Evolutionary conservation across 805 yeast species (phyloP).

Genomic region (Kockiozyma suomiensis): DNA sequence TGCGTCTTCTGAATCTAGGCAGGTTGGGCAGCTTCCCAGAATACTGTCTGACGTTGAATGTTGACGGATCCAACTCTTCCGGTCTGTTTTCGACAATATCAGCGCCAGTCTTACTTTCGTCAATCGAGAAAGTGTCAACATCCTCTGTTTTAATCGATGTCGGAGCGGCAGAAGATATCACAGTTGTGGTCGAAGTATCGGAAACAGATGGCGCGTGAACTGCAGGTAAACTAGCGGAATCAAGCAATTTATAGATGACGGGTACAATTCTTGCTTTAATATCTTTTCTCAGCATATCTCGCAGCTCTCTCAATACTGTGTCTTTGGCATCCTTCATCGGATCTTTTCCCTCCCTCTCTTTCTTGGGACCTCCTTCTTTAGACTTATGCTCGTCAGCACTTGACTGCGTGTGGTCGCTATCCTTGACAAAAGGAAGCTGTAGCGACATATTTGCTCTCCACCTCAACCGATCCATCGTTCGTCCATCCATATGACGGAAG

Average conservation of each 20-base stretch:
- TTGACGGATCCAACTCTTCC: neutral
- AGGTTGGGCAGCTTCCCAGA: constrained; percentile 34
- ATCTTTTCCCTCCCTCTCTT: constrained; percentile 39
- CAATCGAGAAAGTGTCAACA: neutral
- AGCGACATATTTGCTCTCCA: constrained; percentile 61
- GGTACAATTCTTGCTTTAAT: constrained; percentile 75
- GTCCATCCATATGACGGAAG: constrained; percentile 63
- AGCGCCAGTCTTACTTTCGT: neutral
- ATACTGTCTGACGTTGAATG: constrained; percentile 5
- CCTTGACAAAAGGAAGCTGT: constrained; percentile 25
- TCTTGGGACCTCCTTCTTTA: neutral
- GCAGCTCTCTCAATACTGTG: constrained; percentile 64
- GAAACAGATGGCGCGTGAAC: neutral
- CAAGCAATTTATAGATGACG: constrained; percentile 60
- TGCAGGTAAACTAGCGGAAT: constrained; percentile 49
- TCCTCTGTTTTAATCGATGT: neutral
- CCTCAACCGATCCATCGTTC: constrained; percentile 44
- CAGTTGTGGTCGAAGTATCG: neutral
- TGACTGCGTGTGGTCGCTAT: neutral
- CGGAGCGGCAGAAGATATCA: neutral
- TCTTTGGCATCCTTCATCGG: constrained; percentile 62
- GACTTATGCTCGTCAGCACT: neutral
- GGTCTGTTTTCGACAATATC: neutral
- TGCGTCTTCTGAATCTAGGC: constrained; percentile 38
- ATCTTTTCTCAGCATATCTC: constrained; percentile 65